A percentile compares a stretch with the other conserved stretches of the same genome.
These are phyloP conservation scores for Fusarium bactridioides DNA, from an alignment of 2,329 filamentous ascomycete species.

Conservation along the genomic window DNA sequence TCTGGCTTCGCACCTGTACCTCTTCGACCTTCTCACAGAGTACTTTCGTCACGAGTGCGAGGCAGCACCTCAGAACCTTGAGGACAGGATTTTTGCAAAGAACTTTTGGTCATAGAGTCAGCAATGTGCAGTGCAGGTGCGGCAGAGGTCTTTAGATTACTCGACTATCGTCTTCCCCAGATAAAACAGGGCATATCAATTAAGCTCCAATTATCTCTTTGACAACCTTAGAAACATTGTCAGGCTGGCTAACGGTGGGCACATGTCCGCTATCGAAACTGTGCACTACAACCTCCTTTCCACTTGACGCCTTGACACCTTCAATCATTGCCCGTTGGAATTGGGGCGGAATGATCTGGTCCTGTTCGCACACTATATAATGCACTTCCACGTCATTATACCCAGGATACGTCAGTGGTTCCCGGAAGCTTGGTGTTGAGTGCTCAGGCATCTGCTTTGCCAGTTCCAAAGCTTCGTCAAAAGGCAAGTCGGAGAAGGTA, in stretches of 20 bases:
- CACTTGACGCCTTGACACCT: not conserved
- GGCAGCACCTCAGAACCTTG: not conserved
- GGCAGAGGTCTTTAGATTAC: rapidly evolving
- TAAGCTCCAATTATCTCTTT: constrained; percentile 1
- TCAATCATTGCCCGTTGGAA: constrained; percentile 19
- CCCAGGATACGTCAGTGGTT: constrained; percentile 20
- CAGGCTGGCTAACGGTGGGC: constrained; percentile 2
- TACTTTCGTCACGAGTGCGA: not conserved
- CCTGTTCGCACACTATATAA: constrained; percentile 24
- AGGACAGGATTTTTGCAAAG: not conserved
- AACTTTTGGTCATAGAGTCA: not conserved
- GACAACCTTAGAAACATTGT: not conserved
- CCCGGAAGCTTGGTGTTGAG: constrained; percentile 22
- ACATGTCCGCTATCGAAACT: constrained; percentile 1
- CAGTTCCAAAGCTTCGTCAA: not conserved
- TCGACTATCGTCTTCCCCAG: rapidly evolving
- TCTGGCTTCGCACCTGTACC: not conserved
- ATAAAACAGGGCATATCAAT: not conserved
- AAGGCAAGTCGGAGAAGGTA: constrained; percentile 17
- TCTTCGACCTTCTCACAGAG: not conserved
- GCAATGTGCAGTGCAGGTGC: not conserved
- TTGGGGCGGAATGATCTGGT: not conserved
- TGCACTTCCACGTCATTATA: constrained; percentile 28
- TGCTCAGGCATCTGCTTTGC: constrained; percentile 15
- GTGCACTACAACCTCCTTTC: not conserved